Conservation (phyloP, 768 basidiomycete species). For the Phanerochaete sordida region DNA sequence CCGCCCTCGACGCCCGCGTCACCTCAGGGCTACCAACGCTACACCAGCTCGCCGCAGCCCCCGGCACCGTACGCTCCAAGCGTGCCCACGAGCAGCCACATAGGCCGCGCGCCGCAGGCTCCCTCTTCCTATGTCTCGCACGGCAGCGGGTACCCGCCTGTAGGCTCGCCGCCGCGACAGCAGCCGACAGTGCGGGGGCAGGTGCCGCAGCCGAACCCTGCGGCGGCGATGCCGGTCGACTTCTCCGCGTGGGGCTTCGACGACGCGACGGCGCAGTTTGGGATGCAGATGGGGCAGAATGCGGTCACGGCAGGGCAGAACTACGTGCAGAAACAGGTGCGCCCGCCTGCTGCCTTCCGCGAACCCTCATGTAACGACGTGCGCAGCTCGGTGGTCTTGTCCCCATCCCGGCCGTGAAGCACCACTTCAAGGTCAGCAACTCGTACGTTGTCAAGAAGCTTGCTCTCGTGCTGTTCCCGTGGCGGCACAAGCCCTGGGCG, state of each 20-base stretch:
- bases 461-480: conserved; percentile 87
- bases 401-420: conserved; percentile 74
- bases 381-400: conserved; percentile 75
- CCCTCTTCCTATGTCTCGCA: conserved; percentile 25
- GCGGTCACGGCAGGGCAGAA: conserved; percentile 94
- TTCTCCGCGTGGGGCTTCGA: conserved; percentile 84
- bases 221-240: conserved; percentile 35
- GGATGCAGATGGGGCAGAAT: conserved; percentile 90
- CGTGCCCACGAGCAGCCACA: conserved; percentile 16
- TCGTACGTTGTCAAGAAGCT: conserved; percentile 92
- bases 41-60: conserved; percentile 52
- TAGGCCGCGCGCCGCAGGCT: conserved; percentile 13
- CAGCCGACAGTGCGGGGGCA: conserved; percentile 19
- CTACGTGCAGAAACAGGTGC: conserved; percentile 91
- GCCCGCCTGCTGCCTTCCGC: conserved; percentile 23
- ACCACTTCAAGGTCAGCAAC: conserved; percentile 95
- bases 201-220: conserved; percentile 31
- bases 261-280: conserved; percentile 91
- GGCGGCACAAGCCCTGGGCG: conserved; percentile 88
- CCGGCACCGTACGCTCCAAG: conserved; percentile 26
- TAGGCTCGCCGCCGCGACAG: conserved; percentile 14
- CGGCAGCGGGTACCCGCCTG: conserved; percentile 11
- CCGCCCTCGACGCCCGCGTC: conserved; percentile 75
- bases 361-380: conserved; percentile 6
- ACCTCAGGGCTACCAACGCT: conserved; percentile 73